Evolutionary conservation across 2,329 filamentous ascomycete species (phyloP).

Genomic region (Aureobasidium subglaciale): DNA sequence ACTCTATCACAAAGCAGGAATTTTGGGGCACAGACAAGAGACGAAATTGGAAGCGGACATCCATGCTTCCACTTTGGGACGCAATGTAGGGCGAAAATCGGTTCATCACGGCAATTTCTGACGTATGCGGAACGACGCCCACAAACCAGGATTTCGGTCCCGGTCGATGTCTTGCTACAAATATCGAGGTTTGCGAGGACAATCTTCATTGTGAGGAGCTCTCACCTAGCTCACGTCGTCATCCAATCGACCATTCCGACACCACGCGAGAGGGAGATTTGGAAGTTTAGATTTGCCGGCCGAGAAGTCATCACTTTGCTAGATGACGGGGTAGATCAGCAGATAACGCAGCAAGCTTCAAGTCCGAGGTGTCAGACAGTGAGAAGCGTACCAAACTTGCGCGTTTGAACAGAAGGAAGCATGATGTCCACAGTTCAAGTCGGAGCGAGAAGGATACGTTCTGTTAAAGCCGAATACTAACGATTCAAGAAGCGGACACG

Average conservation of each 20-base stretch:
- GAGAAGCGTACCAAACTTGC: conserved; percentile 8
- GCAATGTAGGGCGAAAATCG: background rate
- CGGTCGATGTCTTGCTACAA: background rate
- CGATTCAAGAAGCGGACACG: conserved; percentile 5
- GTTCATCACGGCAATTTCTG: background rate
- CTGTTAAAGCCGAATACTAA: background rate
- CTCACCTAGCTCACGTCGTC: background rate
- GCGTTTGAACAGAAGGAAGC: background rate
- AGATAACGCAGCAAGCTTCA: background rate
- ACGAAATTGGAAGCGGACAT: background rate
- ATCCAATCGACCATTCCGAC: background rate
- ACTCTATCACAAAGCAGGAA: background rate
- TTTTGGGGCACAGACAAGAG: background rate
- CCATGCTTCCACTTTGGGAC: background rate
- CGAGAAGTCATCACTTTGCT: background rate
- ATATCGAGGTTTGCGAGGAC: background rate
- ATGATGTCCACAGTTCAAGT: background rate
- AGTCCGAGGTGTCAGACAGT: conserved; percentile 8
- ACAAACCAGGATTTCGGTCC: background rate
- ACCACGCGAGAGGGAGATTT: background rate
- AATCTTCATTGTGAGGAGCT: background rate
- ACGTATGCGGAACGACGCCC: no score
- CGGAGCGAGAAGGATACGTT: background rate
- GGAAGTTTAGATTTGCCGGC: background rate
- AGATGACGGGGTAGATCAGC: background rate